Conservation (phyloP, 768 basidiomycete genomes). For the Rhizopogon vulgaris region DNA sequence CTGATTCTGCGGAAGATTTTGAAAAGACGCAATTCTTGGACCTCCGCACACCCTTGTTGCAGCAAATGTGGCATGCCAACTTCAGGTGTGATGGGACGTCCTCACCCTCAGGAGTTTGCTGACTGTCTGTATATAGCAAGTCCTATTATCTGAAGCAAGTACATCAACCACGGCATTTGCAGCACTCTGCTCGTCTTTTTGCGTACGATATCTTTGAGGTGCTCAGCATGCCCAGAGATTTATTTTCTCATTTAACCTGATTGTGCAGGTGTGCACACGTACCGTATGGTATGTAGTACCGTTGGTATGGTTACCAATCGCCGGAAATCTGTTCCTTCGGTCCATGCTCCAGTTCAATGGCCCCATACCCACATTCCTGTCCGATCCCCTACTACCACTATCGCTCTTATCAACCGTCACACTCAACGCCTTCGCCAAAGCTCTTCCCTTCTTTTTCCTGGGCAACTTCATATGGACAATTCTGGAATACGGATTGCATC, state of each 20-base stretch:
- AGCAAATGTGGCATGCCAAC: slow-evolving; percentile 84
- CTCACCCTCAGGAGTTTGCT: neutral
- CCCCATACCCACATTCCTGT: slow-evolving; percentile 58
- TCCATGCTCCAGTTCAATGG: slow-evolving; percentile 79
- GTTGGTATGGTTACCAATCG: slow-evolving; percentile 84
- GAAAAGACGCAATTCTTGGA: slow-evolving; percentile 91
- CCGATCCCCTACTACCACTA: slow-evolving; percentile 51
- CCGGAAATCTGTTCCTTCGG: slow-evolving; percentile 70
- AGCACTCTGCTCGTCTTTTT: slow-evolving; percentile 83
- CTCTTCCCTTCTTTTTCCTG: slow-evolving; percentile 63
- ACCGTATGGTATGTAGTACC: slow-evolving; percentile 96
- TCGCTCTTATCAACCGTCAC: slow-evolving; percentile 43
- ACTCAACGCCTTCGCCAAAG: slow-evolving; percentile 43
- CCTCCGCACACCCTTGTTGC: slow-evolving; percentile 73
- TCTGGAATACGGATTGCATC: slow-evolving; percentile 88
- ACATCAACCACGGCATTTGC: slow-evolving; percentile 89
- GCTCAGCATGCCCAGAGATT: slow-evolving; percentile 7
- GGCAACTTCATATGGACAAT: slow-evolving; percentile 94
- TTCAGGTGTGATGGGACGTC: slow-evolving; percentile 52
- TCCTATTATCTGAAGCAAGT: slow-evolving; percentile 94
- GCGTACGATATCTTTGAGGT: slow-evolving; percentile 79
- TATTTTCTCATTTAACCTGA: neutral
- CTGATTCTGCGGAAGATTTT: slow-evolving; percentile 74
- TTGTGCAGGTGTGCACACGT: slow-evolving; percentile 61
- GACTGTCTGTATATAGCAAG: slow-evolving; percentile 48